Evolutionary conservation across 1,284 basidiomycete species (phyloP).

Genomic region (Pulchroboletus neoregius): DNA sequence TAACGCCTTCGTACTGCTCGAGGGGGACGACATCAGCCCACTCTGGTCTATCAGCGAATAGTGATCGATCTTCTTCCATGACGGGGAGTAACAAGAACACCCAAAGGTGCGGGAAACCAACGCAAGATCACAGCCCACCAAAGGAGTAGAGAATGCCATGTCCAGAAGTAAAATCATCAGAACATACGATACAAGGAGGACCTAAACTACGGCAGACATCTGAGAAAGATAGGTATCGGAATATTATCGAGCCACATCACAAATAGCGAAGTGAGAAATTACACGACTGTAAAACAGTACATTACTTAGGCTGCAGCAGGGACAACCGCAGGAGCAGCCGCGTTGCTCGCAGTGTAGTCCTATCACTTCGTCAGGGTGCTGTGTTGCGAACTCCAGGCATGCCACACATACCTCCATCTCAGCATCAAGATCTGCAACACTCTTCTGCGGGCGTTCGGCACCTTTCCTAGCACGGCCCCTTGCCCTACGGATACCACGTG

Average conservation of each 20-base stretch:
- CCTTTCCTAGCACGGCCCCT: slow-evolving; percentile 61
- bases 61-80: slow-evolving; percentile 17
- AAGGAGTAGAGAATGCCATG: neutral
- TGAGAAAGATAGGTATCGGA: slow-evolving; percentile 23
- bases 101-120: neutral
- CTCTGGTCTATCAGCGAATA: slow-evolving; percentile 63
- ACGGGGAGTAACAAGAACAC: neutral
- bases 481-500: slow-evolving; percentile 50
- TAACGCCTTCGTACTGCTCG: slow-evolving; percentile 73
- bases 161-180: slow-evolving; percentile 3
- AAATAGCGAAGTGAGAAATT: slow-evolving; percentile 13
- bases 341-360: slow-evolving; percentile 68
- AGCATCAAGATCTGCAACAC: slow-evolving; percentile 72
- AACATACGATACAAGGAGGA: slow-evolving; percentile 22
- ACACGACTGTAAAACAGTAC: slow-evolving; percentile 8
- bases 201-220: slow-evolving; percentile 24
- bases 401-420: slow-evolving; percentile 70
- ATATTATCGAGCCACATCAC: slow-evolving; percentile 17
- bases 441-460: slow-evolving; percentile 60
- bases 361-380: slow-evolving; percentile 24
- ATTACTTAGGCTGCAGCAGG: slow-evolving; percentile 29
- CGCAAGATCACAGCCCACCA: neutral
- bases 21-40: slow-evolving; percentile 81
- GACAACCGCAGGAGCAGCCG: slow-evolving; percentile 39
- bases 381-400: neutral